Base-by-base conservation (phyloP, 352 stramenopile genomes). In the Pythium monospermum region DNA sequence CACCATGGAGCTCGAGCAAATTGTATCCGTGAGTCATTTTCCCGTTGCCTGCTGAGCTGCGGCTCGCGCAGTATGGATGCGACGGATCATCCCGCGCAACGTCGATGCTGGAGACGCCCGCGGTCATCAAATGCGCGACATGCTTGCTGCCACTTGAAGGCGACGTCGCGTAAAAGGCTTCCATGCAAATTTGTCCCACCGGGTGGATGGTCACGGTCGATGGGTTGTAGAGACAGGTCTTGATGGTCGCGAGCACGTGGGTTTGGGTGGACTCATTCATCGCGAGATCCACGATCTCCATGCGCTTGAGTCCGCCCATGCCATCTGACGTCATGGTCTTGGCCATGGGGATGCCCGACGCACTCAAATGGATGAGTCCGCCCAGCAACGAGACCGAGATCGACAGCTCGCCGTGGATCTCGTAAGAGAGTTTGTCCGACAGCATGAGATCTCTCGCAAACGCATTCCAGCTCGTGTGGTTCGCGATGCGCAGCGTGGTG, bases 221-320 rank as follows among this genome's bases (percentile, higher is more conserved):
- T n/a, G 81, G 81, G 31, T 91, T 91, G 25, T 66, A 72, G n/a
- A 91, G 54, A 49, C 81, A 91, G n/a, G 81, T 85, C 53, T 82
- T 83, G 68, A 91, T 89, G 4, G 48, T 73, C 12, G 76, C 68
- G 30, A 83, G n/a, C 44, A 88, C 77, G 26, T 80, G 53, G 36
- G 69, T 61, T 25, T 69, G 49, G 4, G 77, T 91, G 22, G 81
- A 91, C 25, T 75, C 42, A 15, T 50, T 63, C 81, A 91, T 85
- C 27, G 83, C 59, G 21, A 89, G 71, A 10, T 64, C 60, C 2
- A 47, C 62, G 40, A 91, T 88, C 35, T 72, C 62, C 77, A 91
- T 83, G 40, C 67, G 62, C 52, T 64, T 63, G 38, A 91, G 66
- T 13, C 76, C 77, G 32, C 72, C 35, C 73, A 91, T 87, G 18